These are phyloP conservation scores for Fusarium sp. DNA, from an alignment of 2,329 filamentous ascomycete genomes.

Conservation along the genomic window DNA sequence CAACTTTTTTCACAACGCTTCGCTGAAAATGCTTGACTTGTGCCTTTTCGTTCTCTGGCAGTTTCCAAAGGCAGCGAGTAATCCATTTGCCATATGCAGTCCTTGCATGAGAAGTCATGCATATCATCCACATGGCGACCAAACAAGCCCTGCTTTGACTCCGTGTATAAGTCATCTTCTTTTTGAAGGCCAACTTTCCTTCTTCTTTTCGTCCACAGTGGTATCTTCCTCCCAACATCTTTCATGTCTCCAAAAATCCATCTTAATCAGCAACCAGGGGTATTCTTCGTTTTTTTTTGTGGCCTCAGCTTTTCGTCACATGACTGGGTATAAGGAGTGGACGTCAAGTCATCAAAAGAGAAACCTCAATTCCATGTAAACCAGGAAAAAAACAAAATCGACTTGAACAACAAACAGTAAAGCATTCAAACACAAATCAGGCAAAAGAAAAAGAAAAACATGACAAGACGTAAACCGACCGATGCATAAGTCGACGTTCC, in stretches of 20 bases:
- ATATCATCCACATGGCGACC: constrained; percentile 25
- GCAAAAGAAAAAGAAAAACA: constrained; percentile 42
- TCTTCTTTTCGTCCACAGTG: constrained; percentile 45
- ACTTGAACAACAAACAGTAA: constrained; percentile 33
- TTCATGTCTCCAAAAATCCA: constrained; percentile 42
- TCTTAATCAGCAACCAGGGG: constrained; percentile 49
- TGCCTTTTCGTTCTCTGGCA: constrained; percentile 3
- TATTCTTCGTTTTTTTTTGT: constrained; percentile 53
- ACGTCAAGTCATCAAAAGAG: constrained; percentile 54
- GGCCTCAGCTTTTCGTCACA: constrained; percentile 51
- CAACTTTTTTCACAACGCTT: constrained; percentile 41
- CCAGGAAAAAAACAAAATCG: constrained; percentile 42
- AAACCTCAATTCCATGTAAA: constrained; percentile 46
- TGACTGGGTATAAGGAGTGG: constrained; percentile 55
- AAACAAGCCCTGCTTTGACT: constrained; percentile 45
- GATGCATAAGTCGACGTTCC: constrained; percentile 62
- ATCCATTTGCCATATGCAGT: constrained; percentile 29
- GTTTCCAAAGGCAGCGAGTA: constrained; percentile 21
- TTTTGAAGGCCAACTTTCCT: constrained; percentile 38
- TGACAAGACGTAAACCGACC: constrained; percentile 59
- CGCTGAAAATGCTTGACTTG: constrained; percentile 20
- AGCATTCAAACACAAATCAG: constrained; percentile 37
- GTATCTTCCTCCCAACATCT: constrained; percentile 49
- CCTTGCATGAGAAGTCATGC: constrained; percentile 30
- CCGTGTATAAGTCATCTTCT: constrained; percentile 41